Base-by-base conservation (phyloP, 768 basidiomycete genomes). In the Boletus sp. region DNA sequence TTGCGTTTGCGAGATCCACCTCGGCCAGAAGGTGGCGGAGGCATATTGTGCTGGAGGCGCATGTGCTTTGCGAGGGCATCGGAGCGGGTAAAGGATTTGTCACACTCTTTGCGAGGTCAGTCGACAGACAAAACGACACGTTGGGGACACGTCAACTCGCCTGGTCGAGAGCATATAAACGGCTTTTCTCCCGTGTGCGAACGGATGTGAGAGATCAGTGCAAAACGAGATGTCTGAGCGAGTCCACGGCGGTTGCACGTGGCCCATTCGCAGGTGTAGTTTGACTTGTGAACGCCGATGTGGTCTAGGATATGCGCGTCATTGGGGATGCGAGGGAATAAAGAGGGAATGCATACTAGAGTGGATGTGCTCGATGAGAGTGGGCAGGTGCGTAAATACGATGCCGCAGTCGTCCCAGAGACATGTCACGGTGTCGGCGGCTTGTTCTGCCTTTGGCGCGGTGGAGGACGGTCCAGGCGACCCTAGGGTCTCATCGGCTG, bases 151-250 rank as follows among this genome's bases (percentile, higher is more conserved):
- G 11, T 24, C 37, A 39, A 70, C 86, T 63, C 57, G 90, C 94
- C 93, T 67, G 91, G 86, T 56, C 83, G 77, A 11, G 84, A 73
- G 68, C 94, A 98, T 24, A 82, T 85, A 67, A 94, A 97, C 0
- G 94, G 94, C 66, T 94, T 94, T 73, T 98, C 94, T 51, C 94
- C 94, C 0, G 94, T 96, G 69, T 98, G 94, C 11, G 89, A 91
- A 33, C 94, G 84, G 47, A 94, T 83, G 69, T 98, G 94, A 5
- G 92, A 91, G 55, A 94, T 86, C 47, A 98, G 82, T 6, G 94
- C 92, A 62, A 94, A 96, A 28, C 92, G 83, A 5, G 90, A 92
- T 0, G 90, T 91, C 69, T 97, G 94, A 1, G 88, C 80, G 50
- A 94, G 78, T 4, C 93, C 92, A 51, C 87, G 80, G 17, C 94